phyloP scores from a whole-genome alignment of 2,329 filamentous ascomycete genomes.

The Trichoderma breve region DNA sequence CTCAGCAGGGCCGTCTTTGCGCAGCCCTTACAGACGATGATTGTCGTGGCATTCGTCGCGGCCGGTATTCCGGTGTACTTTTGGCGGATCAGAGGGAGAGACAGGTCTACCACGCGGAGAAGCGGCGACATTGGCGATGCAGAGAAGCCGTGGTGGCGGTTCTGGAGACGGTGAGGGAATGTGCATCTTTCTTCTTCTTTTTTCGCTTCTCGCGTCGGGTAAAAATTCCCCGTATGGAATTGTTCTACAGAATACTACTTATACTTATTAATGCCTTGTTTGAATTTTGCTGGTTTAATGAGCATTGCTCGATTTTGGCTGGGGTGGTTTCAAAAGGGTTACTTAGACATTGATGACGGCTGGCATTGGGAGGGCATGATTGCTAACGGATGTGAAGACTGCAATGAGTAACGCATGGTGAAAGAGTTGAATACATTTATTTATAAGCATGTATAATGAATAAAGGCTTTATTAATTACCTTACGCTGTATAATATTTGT shows the following conservation, averaged over 20 bases:
- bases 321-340: background rate
- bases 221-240: background rate
- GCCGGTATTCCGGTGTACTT: conserved; percentile 86
- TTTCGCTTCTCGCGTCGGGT: background rate
- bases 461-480: background rate
- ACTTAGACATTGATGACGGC: background rate
- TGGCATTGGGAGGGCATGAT: background rate
- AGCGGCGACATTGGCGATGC: conserved; percentile 31
- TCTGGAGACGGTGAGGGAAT: conserved; percentile 48
- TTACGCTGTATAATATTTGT: background rate
- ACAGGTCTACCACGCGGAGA: conserved; percentile 45
- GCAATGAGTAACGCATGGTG: background rate
- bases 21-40: conserved; percentile 83
- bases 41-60: conserved; percentile 81
- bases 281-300: background rate
- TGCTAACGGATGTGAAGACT: background rate
- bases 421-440: background rate
- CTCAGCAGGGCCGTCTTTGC: conserved; percentile 86
- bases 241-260: background rate
- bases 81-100: conserved; percentile 72
- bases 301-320: background rate
- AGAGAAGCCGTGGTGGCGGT: conserved; percentile 54
- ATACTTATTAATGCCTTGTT: background rate
- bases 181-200: background rate
- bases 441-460: background rate